These are phyloP conservation scores for Epipyxis sp. DNA, from an alignment of 108 stramenopile species.

Conservation along the genomic window DNA sequence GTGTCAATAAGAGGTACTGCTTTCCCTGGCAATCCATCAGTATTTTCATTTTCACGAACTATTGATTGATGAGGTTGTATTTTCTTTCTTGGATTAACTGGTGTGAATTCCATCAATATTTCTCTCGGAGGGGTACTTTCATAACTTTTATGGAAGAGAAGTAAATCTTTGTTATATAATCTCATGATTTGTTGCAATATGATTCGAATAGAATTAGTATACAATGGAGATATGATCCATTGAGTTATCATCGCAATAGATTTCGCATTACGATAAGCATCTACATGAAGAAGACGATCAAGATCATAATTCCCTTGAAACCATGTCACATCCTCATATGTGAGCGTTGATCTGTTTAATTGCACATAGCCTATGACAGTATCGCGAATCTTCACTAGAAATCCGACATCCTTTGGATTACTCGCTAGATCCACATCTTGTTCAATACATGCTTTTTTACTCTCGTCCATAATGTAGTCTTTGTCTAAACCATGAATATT, in stretches of 20 bases:
- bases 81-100: neutral
- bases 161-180: neutral
- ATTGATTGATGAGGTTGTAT: too few species aligned
- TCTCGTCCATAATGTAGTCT: neutral
- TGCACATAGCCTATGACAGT: neutral
- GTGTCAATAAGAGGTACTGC: too few species aligned
- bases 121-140: neutral
- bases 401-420: constrained; percentile 1
- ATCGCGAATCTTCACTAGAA: neutral
- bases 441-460: constrained; percentile 7
- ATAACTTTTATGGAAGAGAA: neutral
- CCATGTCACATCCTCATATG: constrained; percentile 10
- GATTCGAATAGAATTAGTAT: neutral
- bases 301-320: constrained; percentile 7
- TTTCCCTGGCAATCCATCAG: too few species aligned
- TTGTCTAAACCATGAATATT: too few species aligned
- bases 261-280: neutral
- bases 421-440: neutral
- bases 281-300: neutral
- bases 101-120: neutral
- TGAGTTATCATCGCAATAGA: neutral
- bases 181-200: constrained; percentile 11
- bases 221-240: neutral
- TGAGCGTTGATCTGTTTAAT: neutral
- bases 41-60: too few species aligned